A percentile compares a stretch with the other conserved stretches of the same genome.
phyloP scores from a whole-genome alignment of 148 eudicot species.

The Chenopodium album region DNA sequence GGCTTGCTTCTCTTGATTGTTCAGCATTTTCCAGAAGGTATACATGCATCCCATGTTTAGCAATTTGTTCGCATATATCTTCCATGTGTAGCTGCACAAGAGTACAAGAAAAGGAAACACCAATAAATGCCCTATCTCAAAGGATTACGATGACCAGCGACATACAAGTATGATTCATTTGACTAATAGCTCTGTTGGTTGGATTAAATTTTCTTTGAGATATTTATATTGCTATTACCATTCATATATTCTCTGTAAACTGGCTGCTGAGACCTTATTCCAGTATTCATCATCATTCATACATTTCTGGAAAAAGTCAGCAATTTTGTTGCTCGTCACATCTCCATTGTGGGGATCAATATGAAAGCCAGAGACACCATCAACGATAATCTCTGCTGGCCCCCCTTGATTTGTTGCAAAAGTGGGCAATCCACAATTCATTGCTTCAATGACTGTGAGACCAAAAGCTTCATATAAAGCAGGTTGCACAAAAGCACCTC shows the following conservation, averaged over 20 bases:
- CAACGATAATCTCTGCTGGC: constrained; percentile 88
- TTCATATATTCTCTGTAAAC: constrained; percentile 72
- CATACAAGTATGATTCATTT: background rate
- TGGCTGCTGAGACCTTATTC: constrained; percentile 59
- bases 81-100: constrained; percentile 89
- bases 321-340: constrained; percentile 80
- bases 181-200: background rate
- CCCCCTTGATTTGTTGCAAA: constrained; percentile 97
- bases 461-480: constrained; percentile 96
- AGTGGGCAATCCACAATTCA: constrained; percentile 93
- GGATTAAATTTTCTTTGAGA: background rate
- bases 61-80: constrained; percentile 88
- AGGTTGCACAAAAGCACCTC: constrained; percentile 92
- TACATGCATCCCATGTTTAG: constrained; percentile 84
- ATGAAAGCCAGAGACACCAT: constrained; percentile 85
- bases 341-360: constrained; percentile 77
- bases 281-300: constrained; percentile 59
- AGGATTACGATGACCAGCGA: background rate
- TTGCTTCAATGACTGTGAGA: constrained; percentile 92
- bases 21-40: constrained; percentile 69
- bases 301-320: constrained; percentile 75
- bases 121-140: background rate
- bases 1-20: constrained; percentile 74
- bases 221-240: constrained; percentile 45
- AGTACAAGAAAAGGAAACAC: background rate